Base-by-base conservation (phyloP, 208 protist species). In the Plasmodiophora brassicae region DNA sequence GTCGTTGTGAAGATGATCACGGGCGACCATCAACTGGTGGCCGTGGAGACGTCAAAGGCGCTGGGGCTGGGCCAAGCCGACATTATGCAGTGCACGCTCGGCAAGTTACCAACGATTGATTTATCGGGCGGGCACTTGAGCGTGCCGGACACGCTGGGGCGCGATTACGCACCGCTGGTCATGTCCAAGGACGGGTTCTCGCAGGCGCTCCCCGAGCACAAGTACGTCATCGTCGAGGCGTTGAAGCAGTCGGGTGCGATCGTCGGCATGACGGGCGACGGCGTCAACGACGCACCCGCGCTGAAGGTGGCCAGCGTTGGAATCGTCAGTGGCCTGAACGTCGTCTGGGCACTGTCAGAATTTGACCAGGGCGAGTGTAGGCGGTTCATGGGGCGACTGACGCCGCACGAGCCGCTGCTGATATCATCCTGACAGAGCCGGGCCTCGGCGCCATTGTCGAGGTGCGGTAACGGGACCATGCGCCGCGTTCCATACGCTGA, bases 371-470 rank as follows among this genome's bases (percentile, higher is more conserved):
- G 14, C 50, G 14, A 28, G 20, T 14, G 25, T 25, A 57, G 50
- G 65, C 65, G 14, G 65, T 78, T 36, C n/a, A 8, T 14, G 46
- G 85, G 1, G 85, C 85, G 22, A 88, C 85, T 38, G 85, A 88
- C 39, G 85, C 85, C 5, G 85, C 85, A 1, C 44, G 85, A 43
- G 85, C 85, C 5, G 85, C 85, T 5, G 85, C 85, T 5, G 85
- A 88, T 84, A 88, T 88, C 36, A 44, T 88, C 14, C 28, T 88
- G 36, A 88, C 85, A 5, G 85, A 53, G 22, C 85, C 85, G 36
- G 96, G 96, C 5, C n/a, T 78, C 5, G 41, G n/a, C 65, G n/a
- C 65, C 65, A 78, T 78, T 38, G 65, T 32, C 65, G 25, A 14
- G 50, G 50, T 57, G 25, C 50, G 50, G 20, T 14, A 57, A 57